phyloP scores from a whole-genome alignment of 768 basidiomycete species.

The Leccinum obscurum region DNA sequence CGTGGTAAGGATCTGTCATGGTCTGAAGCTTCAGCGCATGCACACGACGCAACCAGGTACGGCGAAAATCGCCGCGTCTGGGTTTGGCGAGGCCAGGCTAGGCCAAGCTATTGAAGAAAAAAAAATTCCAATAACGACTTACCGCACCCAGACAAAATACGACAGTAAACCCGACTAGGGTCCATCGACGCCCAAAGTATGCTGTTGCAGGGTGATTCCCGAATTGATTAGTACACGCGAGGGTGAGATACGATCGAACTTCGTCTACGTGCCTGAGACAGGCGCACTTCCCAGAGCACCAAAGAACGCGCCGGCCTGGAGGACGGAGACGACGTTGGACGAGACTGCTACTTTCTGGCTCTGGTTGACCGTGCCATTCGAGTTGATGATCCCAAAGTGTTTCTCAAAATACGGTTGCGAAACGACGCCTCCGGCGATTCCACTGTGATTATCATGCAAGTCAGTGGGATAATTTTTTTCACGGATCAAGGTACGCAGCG shows the following conservation, averaged over 20 bases:
- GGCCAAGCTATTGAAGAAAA: slow-evolving; percentile 25
- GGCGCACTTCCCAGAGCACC: slow-evolving; percentile 77
- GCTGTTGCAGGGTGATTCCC: slow-evolving; percentile 36
- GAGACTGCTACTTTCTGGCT: slow-evolving; percentile 53
- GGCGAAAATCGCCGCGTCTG: neutral
- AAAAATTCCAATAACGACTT: slow-evolving; percentile 1
- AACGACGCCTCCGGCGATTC: slow-evolving; percentile 71
- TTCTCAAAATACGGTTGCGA: slow-evolving; percentile 56
- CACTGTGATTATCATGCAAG: slow-evolving; percentile 38
- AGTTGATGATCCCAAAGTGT: slow-evolving; percentile 58
- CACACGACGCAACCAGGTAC: neutral
- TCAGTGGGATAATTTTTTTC: neutral
- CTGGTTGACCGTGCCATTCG: slow-evolving; percentile 42
- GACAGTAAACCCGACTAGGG: slow-evolving; percentile 58
- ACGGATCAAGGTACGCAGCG: neutral
- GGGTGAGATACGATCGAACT: neutral
- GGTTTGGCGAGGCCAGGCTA: neutral
- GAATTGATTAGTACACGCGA: neutral
- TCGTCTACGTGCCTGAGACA: slow-evolving; percentile 58
- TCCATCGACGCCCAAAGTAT: slow-evolving; percentile 62
- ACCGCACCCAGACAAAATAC: slow-evolving; percentile 77
- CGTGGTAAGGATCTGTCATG: slow-evolving; percentile 63
- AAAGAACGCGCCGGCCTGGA: slow-evolving; percentile 88
- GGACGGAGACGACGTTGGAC: slow-evolving; percentile 82
- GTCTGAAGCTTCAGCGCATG: neutral